Base-by-base conservation (phyloP, 176 grass and related monocot genomes). In the Oryza rufipogon region DNA sequence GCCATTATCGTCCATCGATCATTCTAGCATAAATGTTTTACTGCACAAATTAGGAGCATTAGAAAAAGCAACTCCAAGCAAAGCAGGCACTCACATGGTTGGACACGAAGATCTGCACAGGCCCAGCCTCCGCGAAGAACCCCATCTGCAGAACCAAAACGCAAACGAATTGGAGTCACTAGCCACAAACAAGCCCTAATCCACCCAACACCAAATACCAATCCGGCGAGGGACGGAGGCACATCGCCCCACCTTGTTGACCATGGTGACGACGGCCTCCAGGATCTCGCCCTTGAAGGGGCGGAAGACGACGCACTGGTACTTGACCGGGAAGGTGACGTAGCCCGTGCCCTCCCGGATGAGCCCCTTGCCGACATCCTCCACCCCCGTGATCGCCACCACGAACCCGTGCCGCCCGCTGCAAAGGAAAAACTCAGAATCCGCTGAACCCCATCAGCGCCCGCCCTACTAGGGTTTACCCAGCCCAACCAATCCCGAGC, bases 311-410 rank as follows among this genome's bases (percentile, higher is more conserved):
- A 99, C 93, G 68, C 93, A 95, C 80, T 96, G 96, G 83, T 99
- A 99, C 91, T 99, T 96, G 66, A 99, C 96, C 7, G 96, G 96
- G 84, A 99, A 99, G 66, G 96, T 99, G 77, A 99, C 96, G 73
- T 80, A 99, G 54, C 96, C 93, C 10, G 93, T 99, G 78, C 93
- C 96, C 85, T 99, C 96, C 20, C 91, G 76, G 64, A 99, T 99
- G 70, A 99, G 91, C 46, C 96, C 96, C 88, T 99, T 96, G 47
- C 96, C 96, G 84, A 99, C 86, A 19, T 99, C 96, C 93, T 99
- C 96, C 69, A 96, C 89, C 14, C 93, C 93, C 15, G 93, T 99
- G 82, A 99, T 96, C 60, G 96, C 96, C 86, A 99, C 96, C 48
- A 99, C 93, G 81, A 99, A 99, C 54, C 96, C 96, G 64, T 99